Evolutionary conservation across 2,329 filamentous ascomycete species (phyloP).

Genomic region (Rosellinia necatrix): DNA sequence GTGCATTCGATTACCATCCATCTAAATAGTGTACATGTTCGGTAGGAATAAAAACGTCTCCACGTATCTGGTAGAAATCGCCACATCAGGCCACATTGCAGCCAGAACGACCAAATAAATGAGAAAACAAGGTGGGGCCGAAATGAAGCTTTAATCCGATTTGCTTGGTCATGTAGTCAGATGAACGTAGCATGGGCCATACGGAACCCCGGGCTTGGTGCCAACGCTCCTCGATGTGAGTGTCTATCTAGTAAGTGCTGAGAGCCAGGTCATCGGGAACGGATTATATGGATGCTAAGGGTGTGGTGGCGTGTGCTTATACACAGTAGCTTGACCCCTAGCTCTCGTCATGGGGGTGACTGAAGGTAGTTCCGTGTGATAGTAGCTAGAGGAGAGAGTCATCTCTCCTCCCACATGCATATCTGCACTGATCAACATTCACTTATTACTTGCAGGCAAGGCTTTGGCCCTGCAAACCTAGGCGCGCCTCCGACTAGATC

Average conservation of each 20-base stretch:
- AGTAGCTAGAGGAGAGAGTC: slow-evolving; percentile 2
- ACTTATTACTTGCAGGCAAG: slow-evolving; percentile 25
- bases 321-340: slow-evolving; percentile 7
- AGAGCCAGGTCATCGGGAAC: slow-evolving; percentile 24
- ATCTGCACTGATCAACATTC: slow-evolving; percentile 28
- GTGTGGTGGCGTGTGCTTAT: slow-evolving; percentile 8
- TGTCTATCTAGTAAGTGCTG: slow-evolving; percentile 24
- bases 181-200: slow-evolving; percentile 18
- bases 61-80: slow-evolving; percentile 28
- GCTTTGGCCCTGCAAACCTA: slow-evolving; percentile 12
- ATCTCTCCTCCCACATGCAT: slow-evolving; percentile 28
- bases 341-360: slow-evolving; percentile 3
- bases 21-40: neutral
- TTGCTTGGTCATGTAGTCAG: slow-evolving; percentile 23
- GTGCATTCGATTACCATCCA: neutral
- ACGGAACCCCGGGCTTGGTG: slow-evolving; percentile 10
- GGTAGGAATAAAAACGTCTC: neutral
- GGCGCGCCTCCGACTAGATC: slow-evolving; percentile 10
- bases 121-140: slow-evolving; percentile 20
- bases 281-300: neutral
- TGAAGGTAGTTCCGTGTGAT: slow-evolving; percentile 1
- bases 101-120: slow-evolving; percentile 21
- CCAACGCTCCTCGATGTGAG: slow-evolving; percentile 12
- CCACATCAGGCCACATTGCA: slow-evolving; percentile 37
- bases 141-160: slow-evolving; percentile 19